Base-by-base conservation (phyloP, 2,329 filamentous ascomycete genomes). In the Fusarium heterosporum region DNA sequence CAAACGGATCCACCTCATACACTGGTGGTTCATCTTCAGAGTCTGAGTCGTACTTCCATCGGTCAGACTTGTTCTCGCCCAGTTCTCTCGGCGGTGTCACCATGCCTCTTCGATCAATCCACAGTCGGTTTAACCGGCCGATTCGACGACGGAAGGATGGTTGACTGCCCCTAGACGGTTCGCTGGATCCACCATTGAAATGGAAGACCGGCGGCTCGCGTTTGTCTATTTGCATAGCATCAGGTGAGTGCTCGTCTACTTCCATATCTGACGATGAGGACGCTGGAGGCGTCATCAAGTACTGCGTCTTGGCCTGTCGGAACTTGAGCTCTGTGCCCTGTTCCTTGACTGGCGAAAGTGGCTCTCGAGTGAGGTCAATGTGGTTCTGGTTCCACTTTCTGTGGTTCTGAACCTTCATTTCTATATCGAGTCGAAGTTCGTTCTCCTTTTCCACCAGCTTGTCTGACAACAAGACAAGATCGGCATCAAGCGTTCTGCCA, bases 381-480 rank as follows among this genome's bases (percentile, higher is more conserved):
- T 93, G 93, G 74, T 92, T 91, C 72, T 92, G 86, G 79, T 97
- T 97, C 93, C 95, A 97, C 76, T 91, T 89, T 72, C 91, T 88
- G 80, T 97, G 95, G 79, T 96, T 95, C 72, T 90, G 86, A 54
- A 96, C 89, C 79, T 96, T 95, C 72, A 88, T 88, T 77, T 96
- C 92, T 76, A 98, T 93, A 74, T 96, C 93, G 67, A 85, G 85
- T 65, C 90, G 86, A 70, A 97, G 89, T 72, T 92, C 88, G 70
- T 91, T 93, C 70, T 95, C 90, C 78, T 92, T 93, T 78, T 97
- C 92, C 41, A 89, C 88, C 55, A 91, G 85, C 71, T 93, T 87
- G 72, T 97, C 93, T 63, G 91, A 86, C 66, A 97, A 81, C 66
- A 89, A 83, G 32, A 91, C 84, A 62, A 97, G 86, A 74, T 98